Base-by-base conservation (phyloP, 2,329 filamentous ascomycete species). In the Tricladium varicosporioides region DNA sequence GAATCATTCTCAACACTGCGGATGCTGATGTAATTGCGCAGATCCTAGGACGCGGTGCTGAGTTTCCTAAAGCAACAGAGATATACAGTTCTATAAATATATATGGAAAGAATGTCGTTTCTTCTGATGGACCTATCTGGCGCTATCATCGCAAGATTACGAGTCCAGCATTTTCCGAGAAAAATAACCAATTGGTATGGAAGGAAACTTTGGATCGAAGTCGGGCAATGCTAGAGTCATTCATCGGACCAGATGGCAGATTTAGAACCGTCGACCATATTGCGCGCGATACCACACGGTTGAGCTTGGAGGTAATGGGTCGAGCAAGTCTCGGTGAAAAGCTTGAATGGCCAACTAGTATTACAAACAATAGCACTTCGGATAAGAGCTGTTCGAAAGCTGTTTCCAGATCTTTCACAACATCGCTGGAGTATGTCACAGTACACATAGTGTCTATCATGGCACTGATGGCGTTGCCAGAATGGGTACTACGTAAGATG, bases 271-370 rank as follows among this genome's bases (percentile, higher is more conserved):
- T 79, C 2, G 81, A 85, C 45, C 73, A 78, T 42, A 36, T 59
- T 22, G 53, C 47, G 8, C 31, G 48, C 9, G 86, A 89, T 60
- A 85, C 85, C 1, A 90, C 89, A 83, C 75, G 77, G 54, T 69
- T 83, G 59, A 79, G 76, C 58, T 67, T 84, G 22, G 77, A 82
- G 65, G 75, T 84, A 46, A 82, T 84, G 63, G 81, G 84, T 60
- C 84, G 84, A 60, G 87, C 89, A 48, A 88, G 88, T 1, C 91
- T 92, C 64, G 88, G 87, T 5, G 70, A 85, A 56, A 74, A 73
- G 18, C 70, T 84, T 60, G 68, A 79, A 13, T 85, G 81, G 82
- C 82, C 87, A 0, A 83, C 85, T 22, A 79, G 10, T 48, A 32
- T 27, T 31, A 50, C n/a, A 4, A 40, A 40, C 9, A 40, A 40